Base-by-base conservation (phyloP, 1,284 basidiomycete species). In the Leccinum subfulvum region DNA sequence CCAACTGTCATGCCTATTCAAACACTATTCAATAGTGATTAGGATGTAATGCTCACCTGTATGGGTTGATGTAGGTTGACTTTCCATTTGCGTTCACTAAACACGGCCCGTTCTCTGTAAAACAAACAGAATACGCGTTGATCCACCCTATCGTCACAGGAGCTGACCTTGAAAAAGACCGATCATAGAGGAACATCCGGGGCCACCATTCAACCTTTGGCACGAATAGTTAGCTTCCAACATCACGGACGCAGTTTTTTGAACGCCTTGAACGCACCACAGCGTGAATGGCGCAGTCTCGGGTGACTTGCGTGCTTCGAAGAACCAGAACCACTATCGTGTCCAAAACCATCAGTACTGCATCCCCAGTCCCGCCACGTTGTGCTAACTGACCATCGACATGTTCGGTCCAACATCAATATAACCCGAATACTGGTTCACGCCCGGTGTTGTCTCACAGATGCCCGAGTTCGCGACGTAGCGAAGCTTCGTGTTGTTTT, bases 371-470 rank as follows among this genome's bases (percentile, higher is more conserved):
- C 37, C 16, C 11, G 18, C 8, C 6, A 21, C 2, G 10, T 49
- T 49, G 18, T n/a, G 18, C 8, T 44, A 7, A 18, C 78, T 54
- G 58, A 86, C 84, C 80, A 85, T 86, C 0, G 83, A 85, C 83
- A 88, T 87, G 62, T 84, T 82, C 3, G 71, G 74, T 1, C 84
- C 85, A 56, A 88, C 77, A 63, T 88, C 80, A 9, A 89, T 77
- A 66, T 90, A 90, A 1, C 88, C 88, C 0, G 88, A 89, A 64
- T 86, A 82, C 71, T 89, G 87, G 53, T 81, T 78, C 9, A 91
- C 88, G 0, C 84, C 86, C 1, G 86, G 82, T 0, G 87, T 88
- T 5, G 84, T 89, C 75, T 92, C 90, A 70, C 90, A 92, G 8
- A 90, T 81, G 1, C 89, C 88, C 4, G 87, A 89, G 67, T 90